A percentile compares a stretch with the other conserved stretches of the same genome.
Conservation (phyloP, 257 asterid species). For the Solanum appendiculatum region DNA sequence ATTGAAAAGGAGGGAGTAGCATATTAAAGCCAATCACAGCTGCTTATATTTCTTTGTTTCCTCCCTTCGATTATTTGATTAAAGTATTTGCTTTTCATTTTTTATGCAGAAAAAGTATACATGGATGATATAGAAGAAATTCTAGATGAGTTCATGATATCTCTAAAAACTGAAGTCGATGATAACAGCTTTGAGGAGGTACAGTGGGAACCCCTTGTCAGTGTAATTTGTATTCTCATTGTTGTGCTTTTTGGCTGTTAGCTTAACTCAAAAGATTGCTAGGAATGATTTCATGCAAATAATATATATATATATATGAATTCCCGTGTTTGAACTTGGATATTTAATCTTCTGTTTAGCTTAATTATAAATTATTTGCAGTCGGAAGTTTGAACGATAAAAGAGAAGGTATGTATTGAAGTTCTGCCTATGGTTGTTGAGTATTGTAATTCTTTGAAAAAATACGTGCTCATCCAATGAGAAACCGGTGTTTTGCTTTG, state of each 20-base stretch:
- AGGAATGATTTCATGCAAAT: neutral
- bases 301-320: neutral
- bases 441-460: neutral
- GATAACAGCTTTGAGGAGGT: conserved; percentile 85
- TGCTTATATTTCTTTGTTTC: neutral
- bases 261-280: neutral
- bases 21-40: neutral
- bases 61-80: neutral
- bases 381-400: neutral
- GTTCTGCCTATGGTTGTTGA: neutral
- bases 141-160: conserved; percentile 57
- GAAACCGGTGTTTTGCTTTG: neutral
- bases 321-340: neutral
- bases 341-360: neutral
- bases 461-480: neutral
- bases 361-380: neutral
- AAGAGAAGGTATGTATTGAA: neutral
- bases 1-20: neutral
- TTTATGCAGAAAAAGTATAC: conserved; percentile 34
- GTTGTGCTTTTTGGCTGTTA: neutral
- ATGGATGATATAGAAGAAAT: conserved; percentile 61
- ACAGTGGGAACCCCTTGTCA: neutral
- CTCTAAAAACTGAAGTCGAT: conserved; percentile 39
- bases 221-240: neutral
- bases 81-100: neutral